phyloP scores from a whole-genome alignment of 768 basidiomycete genomes.

The Mycena floridula region DNA sequence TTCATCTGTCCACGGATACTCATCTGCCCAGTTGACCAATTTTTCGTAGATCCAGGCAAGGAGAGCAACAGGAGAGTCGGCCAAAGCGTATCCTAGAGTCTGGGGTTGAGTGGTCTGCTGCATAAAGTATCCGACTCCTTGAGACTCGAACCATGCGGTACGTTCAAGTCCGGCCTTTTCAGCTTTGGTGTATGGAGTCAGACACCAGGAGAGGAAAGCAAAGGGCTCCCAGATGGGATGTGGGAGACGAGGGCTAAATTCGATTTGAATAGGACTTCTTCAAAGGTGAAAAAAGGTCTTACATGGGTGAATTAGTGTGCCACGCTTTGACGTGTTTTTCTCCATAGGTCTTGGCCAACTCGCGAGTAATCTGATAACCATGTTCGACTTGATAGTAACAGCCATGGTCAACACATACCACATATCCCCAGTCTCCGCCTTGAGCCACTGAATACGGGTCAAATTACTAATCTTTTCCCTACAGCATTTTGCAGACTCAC shows the following conservation, averaged over 20 bases:
- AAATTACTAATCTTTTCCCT: neutral
- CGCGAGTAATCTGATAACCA: conserved; percentile 21
- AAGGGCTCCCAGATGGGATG: conserved; percentile 20
- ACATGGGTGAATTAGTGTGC: conserved; percentile 33
- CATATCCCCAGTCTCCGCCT: conserved; percentile 30
- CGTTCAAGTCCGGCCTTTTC: conserved; percentile 6
- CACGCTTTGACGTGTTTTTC: conserved; percentile 32
- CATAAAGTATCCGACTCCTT: conserved; percentile 17
- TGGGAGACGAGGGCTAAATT: too few species aligned
- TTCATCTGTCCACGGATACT: conserved; percentile 39
- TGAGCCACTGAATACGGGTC: conserved; percentile 16
- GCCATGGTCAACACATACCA: conserved; percentile 3
- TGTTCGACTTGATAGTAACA: neutral
- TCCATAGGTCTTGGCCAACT: conserved; percentile 21
- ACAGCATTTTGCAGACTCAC: conserved; percentile 7
- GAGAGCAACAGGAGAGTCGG: conserved; percentile 38
- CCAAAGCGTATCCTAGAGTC: conserved; percentile 31
- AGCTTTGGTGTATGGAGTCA: conserved; percentile 17
- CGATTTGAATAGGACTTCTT: too few species aligned
- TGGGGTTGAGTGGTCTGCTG: conserved; percentile 27
- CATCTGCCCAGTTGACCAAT: conserved; percentile 26
- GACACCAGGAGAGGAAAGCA: conserved; percentile 17
- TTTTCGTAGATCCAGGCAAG: conserved; percentile 28
- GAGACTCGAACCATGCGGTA: neutral
- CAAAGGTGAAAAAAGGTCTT: conserved; percentile 6